Percentiles rank a stretch among this genome's conserved stretches.
These are phyloP conservation scores for Didymosphaeria variabile DNA, from an alignment of 2,329 filamentous ascomycete species.

Conservation along the genomic window DNA sequence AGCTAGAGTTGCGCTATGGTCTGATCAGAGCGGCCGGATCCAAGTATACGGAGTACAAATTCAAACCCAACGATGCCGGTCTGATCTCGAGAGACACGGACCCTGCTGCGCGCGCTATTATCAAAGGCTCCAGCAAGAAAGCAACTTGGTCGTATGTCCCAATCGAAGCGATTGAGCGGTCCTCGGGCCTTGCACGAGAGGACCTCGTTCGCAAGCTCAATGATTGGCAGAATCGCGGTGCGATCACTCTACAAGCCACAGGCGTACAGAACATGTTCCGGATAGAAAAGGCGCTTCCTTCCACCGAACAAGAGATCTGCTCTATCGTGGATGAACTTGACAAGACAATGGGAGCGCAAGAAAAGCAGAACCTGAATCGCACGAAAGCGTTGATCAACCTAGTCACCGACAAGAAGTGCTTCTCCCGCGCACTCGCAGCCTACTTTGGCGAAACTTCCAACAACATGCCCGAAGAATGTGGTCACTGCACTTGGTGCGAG, in stretches of 20 bases:
- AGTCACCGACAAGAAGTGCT: slow-evolving; percentile 62
- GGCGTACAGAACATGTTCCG: slow-evolving; percentile 66
- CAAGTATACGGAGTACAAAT: slow-evolving; percentile 66
- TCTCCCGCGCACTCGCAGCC: slow-evolving; percentile 61
- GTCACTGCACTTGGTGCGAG: slow-evolving; percentile 63
- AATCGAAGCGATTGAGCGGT: slow-evolving; percentile 52
- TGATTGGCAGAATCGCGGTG: slow-evolving; percentile 59
- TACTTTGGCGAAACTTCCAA: slow-evolving; percentile 67
- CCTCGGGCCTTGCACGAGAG: slow-evolving; percentile 50
- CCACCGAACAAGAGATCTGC: slow-evolving; percentile 53
- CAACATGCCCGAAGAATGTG: slow-evolving; percentile 57
- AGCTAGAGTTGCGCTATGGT: slow-evolving; percentile 67
- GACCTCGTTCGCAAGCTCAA: slow-evolving; percentile 66
- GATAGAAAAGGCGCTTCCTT: slow-evolving; percentile 59
- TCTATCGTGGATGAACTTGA: slow-evolving; percentile 60
- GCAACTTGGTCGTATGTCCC: slow-evolving; percentile 60
- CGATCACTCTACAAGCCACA: slow-evolving; percentile 61
- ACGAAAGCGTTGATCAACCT: slow-evolving; percentile 62
- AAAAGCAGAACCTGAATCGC: slow-evolving; percentile 63
- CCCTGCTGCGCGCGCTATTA: slow-evolving; percentile 57
- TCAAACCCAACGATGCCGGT: slow-evolving; percentile 37
- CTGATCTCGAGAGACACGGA: slow-evolving; percentile 51
- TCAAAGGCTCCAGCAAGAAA: slow-evolving; percentile 51
- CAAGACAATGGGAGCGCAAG: slow-evolving; percentile 60
- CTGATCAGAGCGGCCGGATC: slow-evolving; percentile 65